These are phyloP conservation scores for Coemansia sp. DNA, from an alignment of 192 early-diverging fungal species.

Conservation along the genomic window DNA sequence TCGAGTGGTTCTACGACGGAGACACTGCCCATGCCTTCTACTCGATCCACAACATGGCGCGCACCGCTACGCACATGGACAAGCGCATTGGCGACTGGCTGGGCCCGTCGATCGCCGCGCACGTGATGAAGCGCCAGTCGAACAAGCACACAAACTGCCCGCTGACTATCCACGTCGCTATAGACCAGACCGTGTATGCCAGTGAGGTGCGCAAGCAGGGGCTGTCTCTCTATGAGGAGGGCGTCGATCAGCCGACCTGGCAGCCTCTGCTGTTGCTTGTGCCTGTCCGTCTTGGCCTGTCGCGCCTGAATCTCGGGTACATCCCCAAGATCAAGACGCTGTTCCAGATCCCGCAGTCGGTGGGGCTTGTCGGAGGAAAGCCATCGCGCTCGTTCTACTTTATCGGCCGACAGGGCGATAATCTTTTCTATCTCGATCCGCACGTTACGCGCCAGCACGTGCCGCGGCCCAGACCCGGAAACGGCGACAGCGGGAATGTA, in stretches of 20 bases:
- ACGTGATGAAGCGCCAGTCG: constrained; percentile 54
- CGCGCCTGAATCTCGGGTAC: constrained; percentile 47
- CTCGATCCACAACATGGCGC: constrained; percentile 56
- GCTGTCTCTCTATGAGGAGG: constrained; percentile 20
- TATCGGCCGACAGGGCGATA: constrained; percentile 50
- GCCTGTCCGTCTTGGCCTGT: constrained; percentile 55
- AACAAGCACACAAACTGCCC: constrained; percentile 47
- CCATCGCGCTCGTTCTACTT: constrained; percentile 56
- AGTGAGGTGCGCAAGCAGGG: constrained; percentile 49
- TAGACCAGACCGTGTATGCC: constrained; percentile 55
- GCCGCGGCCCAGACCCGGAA: constrained; percentile 26
- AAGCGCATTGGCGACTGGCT: constrained; percentile 58
- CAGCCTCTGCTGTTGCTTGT: constrained; percentile 49
- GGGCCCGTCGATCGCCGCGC: constrained; percentile 54
- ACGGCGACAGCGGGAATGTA: constrained; percentile 4
- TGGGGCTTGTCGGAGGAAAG: constrained; percentile 56
- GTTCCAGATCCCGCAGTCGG: constrained; percentile 54
- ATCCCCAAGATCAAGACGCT: constrained; percentile 51
- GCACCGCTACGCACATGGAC: constrained; percentile 52
- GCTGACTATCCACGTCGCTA: constrained; percentile 49
- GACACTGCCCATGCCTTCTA: constrained; percentile 44
- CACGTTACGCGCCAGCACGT: constrained; percentile 52
- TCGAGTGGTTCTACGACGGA: constrained; percentile 54
- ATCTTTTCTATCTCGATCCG: constrained; percentile 55
- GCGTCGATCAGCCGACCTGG: constrained; percentile 27